Base-by-base conservation (phyloP, 176 grass and related monocot species). In the Pontederia paniculata region DNA sequence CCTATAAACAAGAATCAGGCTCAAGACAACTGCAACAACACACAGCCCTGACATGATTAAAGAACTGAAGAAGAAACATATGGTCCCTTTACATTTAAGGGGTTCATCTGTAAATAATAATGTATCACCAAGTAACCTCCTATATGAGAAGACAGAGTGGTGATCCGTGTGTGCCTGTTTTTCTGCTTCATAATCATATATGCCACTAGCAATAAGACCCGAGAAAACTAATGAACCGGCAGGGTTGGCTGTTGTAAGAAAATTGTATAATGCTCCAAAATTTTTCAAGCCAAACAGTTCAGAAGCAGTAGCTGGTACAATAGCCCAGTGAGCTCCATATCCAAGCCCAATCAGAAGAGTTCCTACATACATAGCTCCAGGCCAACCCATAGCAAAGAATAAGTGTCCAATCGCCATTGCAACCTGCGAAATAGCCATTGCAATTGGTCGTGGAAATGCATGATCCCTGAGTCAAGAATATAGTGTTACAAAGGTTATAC, bases 261-360 rank as follows among this genome's bases (percentile, higher is more conserved):
- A 60, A 60, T 60, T 60, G 57, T 60, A 60, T 10, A 60, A 17
- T 12, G 57, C 57, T 41, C 57, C 57, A 12, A 60, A 60, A 28
- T 60, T 60, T 42, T 60, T 60, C 57, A 60, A 60, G 0, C 57
- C 57, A 10, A 60, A 60, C 16, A 60, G 57, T 28, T 60, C 57
- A 6, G 57, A 60, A 17, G 57, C 57, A 44, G 57, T 28, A 18
- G 57, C 57, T 8, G 57, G 57, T 19, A 60, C 57, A 20, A 60
- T 60, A 6, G 57, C 57, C 57, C 57, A 60, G 37, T 60, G 57
- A 44, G 57, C 57, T 60, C 57, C 57, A 45, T 60, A 60, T 45
- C 57, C 57, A 13, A 60, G 23, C 10, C 57, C 57, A 44, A 60
- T 60, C 16, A 60, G 57, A 1, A 60, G 17, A 42, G 57, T 60